Base-by-base conservation (phyloP, 1,284 basidiomycete species). In the Prillingera fragicola region DNA sequence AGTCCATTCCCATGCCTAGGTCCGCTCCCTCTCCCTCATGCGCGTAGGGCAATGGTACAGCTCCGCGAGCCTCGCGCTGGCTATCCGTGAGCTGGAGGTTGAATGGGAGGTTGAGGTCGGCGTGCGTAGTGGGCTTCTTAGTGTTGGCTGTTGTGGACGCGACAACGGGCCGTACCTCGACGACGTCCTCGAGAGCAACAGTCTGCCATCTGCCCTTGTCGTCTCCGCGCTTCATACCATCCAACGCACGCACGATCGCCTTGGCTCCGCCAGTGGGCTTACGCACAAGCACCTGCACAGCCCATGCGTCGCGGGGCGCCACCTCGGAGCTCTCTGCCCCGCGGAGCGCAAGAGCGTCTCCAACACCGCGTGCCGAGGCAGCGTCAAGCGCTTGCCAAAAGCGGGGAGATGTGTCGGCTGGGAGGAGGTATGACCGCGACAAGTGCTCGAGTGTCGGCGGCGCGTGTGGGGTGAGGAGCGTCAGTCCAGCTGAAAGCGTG, bases 11-110 rank as follows among this genome's bases (percentile, higher is more conserved):
- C 34, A 39, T 50, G 4, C 59, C 60, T 9, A 54, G 27, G 27
- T 54, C 52, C 6, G 45, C 48, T 2, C 65, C 59, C 66, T 65
- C 65, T 78, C 86, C 84, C 73, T 85, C 80, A 57, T 90, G 87
- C 5, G 78, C 84, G 61, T 92, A 94, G 6, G 90, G 90, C 26
- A 94, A 69, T 10, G 86, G 85, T 2, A 94, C 88, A 39, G 80
- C 77, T 1, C 85, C 81, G 40, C 87, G 77, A 13, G 83, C 82
- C 50, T 78, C 77, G 60, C 84, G 81, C 64, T 95, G 90, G n/a
- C 83, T 78, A 13, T 79, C 75, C n/a, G 88, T 92, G 40, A 94
- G 78, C 45, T 74, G 78, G 21, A 95, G 77, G 65, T 92, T 92
- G 76, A 95, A 95, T 0, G 87, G 63, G 21, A 69, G 44, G 32